Percentiles rank a stretch among this genome's conserved stretches.
phyloP scores from a whole-genome alignment of 805 yeast genomes.

The Kluyveromyces nonfermentans region DNA sequence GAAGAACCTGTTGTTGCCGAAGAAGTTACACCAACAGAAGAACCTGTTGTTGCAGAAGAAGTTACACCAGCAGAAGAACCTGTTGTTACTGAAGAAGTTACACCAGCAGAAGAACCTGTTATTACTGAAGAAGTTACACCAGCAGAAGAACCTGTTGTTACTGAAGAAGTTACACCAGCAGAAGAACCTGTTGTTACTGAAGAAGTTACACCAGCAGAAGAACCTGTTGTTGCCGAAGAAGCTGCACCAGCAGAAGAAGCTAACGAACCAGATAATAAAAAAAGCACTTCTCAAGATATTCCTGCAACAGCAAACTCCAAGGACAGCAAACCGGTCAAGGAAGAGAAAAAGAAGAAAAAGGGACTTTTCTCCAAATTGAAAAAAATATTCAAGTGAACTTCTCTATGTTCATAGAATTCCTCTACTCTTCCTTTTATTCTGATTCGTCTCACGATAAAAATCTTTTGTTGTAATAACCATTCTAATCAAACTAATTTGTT shows the following conservation, averaged over 20 bases:
- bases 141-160: not conserved
- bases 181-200: not conserved
- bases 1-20: constrained; percentile 24
- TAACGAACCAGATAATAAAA: not conserved
- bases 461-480: not conserved
- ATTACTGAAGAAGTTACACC: constrained; percentile 3
- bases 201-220: no score
- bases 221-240: no score
- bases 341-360: constrained; percentile 15
- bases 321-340: not conserved
- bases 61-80: constrained; percentile 5
- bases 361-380: constrained; percentile 17
- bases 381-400: constrained; percentile 11
- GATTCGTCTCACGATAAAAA: not conserved
- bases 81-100: not conserved
- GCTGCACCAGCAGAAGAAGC: no score
- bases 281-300: constrained; percentile 3
- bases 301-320: not conserved
- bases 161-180: no score
- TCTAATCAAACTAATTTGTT: not conserved
- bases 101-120: not conserved
- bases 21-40: constrained; percentile 30
- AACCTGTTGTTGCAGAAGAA: constrained; percentile 22
- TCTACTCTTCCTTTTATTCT: not conserved
- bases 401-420: not conserved